Base-by-base conservation (phyloP, 129 eudicot genomes). In the Artemisia annua region DNA sequence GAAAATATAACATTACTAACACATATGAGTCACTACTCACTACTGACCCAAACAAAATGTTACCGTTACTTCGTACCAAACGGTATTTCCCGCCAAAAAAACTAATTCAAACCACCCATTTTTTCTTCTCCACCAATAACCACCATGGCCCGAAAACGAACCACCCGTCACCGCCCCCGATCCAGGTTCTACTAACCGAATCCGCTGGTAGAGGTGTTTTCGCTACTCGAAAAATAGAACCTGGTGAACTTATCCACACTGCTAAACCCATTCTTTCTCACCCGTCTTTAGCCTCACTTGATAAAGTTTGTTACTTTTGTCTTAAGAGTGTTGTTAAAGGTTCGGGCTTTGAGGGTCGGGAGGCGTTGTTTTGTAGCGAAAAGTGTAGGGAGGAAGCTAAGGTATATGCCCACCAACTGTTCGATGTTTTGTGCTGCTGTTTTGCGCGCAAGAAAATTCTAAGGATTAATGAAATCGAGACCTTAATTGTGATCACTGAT, bases 121-220 rank as follows among this genome's bases (percentile, higher is more conserved):
- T 78, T 63, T 77, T 78, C 75, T 77, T 78, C 66, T 71, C 84
- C 79, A 70, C 84, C 79, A 51, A 53, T 53, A 1, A 3, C 56
- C 46, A 10, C 64, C 57, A 48, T 55, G 84, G 75, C 52, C 63
- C 85, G 17, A 43, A 51, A 7, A 74, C 75, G 28, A 69, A 9
- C 70, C 84, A 51, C 11, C 71, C 78, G 2, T 28, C 83, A 54
- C 90, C 96, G 51, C 97, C 99, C 2, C 97, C 94, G 12, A 88
- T 94, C 67, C 83, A 81, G 39, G 96, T 94, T 1, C 73, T 80
- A 16, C 78, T 90, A 76, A 94, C 94, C 14, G 86, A 88, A 30
- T 83, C 90, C 70, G 86, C 94, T 3, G 99, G 97, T 48, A 85
- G 99, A 70, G 99, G 94, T 11, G 91, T 90, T 10, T 94, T 94